Evolutionary conservation across 495 filamentous ascomycete genomes (phyloP).

Genomic region (Podospora fimiseda): DNA sequence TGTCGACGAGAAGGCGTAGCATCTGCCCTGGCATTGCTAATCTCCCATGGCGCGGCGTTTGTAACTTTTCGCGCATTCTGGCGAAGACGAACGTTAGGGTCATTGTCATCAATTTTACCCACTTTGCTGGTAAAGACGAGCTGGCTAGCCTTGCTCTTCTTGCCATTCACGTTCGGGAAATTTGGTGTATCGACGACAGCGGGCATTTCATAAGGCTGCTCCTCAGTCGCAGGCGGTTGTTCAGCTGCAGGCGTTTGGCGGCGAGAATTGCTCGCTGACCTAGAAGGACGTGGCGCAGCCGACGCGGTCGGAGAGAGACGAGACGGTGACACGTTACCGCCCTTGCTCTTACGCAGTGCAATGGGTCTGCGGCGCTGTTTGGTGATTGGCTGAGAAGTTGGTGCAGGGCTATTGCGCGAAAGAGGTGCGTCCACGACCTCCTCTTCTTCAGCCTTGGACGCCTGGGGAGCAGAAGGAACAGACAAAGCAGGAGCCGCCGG

Average conservation of each 20-base stretch:
- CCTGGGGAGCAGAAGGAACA: not conserved
- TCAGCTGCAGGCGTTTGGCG: constrained; percentile 15
- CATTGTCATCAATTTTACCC: constrained; percentile 25
- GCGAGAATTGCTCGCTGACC: constrained; percentile 3
- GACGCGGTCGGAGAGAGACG: constrained; percentile 12
- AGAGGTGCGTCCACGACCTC: constrained; percentile 15
- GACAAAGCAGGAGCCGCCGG: constrained; percentile 2
- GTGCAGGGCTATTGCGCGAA: constrained; percentile 21
- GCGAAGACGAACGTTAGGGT: constrained; percentile 21
- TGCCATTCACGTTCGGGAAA: constrained; percentile 19
- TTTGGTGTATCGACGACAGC: constrained; percentile 24
- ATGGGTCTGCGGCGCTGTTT: constrained; percentile 22
- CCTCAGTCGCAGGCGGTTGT: constrained; percentile 2
- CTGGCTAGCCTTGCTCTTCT: constrained; percentile 16
- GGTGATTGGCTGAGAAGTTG: constrained; percentile 23
- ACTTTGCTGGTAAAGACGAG: constrained; percentile 26
- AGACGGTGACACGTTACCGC: constrained; percentile 32
- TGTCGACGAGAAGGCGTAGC: not conserved
- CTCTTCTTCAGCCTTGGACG: constrained; percentile 3
- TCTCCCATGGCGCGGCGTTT: constrained; percentile 1
- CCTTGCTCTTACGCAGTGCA: constrained; percentile 31
- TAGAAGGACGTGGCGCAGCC: constrained; percentile 4
- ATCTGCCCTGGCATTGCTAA: constrained; percentile 12
- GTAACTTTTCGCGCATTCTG: constrained; percentile 22
- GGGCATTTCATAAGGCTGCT: constrained; percentile 28